Evolutionary conservation across 2,329 filamentous ascomycete genomes (phyloP), one percentile per base, ranked within the genome.

Genomic region (Venturia pyrina): DNA sequence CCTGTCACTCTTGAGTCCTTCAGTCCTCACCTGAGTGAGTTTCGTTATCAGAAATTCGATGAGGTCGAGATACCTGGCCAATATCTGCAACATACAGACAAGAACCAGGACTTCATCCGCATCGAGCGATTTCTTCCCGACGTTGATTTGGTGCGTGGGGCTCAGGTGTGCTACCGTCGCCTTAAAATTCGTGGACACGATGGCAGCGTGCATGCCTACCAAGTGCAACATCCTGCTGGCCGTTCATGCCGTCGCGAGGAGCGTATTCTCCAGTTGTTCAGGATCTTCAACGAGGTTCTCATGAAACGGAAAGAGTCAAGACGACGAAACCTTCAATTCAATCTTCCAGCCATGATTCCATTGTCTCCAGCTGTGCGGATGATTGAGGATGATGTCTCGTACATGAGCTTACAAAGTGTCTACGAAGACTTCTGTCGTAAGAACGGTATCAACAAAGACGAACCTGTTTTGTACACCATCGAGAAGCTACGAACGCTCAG

Each of bases 51-150:
- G 75, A 98, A 97, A 76, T 97, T 99, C 70, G 95, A 99, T 73
- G 96, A 99, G 72, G 93, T 99, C 15, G 95, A 99, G 77, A 87
- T 99, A 44, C 96, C 96, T 3, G 95, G 95, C 0, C 95, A 99
- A 75, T 99, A 99, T 76, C 80, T 97, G 69, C 88, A 96, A 74
- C 95, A 97, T 79, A 96, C 95, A 76, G 96, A 99, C 73, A 99
- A 98, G 84, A 99, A 99, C 76, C 92, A 96, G 72, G 95, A 99
- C 75, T 99, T 99, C 74, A 89, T 99, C 70, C 89, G 93, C 59
- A 98, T 99, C 70, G 96, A 99, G 75, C 89, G 93, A 32, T 99
- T 99, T 85, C 79, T 99, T 71, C 93, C 96, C 11, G 90, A 95
- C 69, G 92, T 99, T 24, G 93, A 99, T 71, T 83, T 98, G 64